Evolutionary conservation across 202 grass and related monocot species (phyloP), one percentile per base, ranked within the genome.

Genomic region (Musa balbisiana): DNA sequence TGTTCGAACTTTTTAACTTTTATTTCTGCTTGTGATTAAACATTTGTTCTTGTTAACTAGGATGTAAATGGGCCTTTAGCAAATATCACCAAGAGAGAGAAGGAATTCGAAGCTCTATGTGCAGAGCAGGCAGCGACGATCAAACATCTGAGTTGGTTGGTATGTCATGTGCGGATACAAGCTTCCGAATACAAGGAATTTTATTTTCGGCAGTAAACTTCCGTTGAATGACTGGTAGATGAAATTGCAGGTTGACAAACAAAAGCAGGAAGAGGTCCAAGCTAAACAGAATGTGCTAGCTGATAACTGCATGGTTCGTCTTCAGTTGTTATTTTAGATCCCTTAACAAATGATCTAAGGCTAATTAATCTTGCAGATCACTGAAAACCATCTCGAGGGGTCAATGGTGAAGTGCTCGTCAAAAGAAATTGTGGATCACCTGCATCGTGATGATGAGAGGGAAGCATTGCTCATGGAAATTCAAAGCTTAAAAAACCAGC

Each of bases 31-130:
- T 13, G 10, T 49, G 12, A 2, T 73, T 51, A 52, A 64, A 9
- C 59, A 71, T 83, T 82, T 80, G 51, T 68, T 69, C 71, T 76
- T 62, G 60, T 88, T 52, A 53, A 49, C 1, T 76, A 93, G 88
- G 77, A 82, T 0, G 70, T 65, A 60, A 77, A 71, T 43, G 78
- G 62, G 27, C 17, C 27, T 58, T 66, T 64, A 63, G 60, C 29
- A 75, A 83, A 66, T 79, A 74, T 55, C 25, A 91, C 88, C 9
- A 85, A 78, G 83, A 94, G 88, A 86, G 91, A 90, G 75, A 75
- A 67, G 63, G 88, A 92, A 49, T 89, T 98, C 55, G 85, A 98
- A 89, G 85, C 77, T 76, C 81, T 98, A 74, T 98, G 94, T 82
- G 81, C 86, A 82, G 85, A 98, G 73, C 94, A 94, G 66, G 60